A percentile compares a stretch with the other conserved stretches of the same genome.
Evolutionary conservation across 202 grass and related monocot species (phyloP).

Genomic region (Musa balbisiana): DNA sequence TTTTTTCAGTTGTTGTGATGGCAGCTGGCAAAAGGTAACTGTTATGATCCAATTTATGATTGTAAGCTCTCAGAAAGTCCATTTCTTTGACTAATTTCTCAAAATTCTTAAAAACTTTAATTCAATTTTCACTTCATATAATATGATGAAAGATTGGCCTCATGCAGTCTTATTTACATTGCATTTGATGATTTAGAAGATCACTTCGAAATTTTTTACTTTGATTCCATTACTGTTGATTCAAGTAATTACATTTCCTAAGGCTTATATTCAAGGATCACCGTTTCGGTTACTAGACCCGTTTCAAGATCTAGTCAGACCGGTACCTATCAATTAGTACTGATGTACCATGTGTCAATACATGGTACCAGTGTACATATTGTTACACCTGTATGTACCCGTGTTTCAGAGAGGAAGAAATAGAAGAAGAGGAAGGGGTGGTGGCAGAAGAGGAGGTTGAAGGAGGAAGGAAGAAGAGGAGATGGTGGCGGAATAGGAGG

Average conservation of each 20-base stretch:
- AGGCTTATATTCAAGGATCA: background rate
- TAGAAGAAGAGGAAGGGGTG: too few relatives aligned
- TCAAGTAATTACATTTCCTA: background rate
- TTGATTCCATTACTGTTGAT: background rate
- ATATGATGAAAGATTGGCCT: background rate
- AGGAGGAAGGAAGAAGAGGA: too few relatives aligned
- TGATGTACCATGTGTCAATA: too few relatives aligned
- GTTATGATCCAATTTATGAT: constrained; percentile 4
- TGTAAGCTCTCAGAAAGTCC: background rate
- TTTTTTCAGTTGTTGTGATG: constrained; percentile 81
- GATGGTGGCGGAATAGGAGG: too few relatives aligned
- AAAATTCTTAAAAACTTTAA: background rate
- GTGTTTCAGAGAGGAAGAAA: too few relatives aligned
- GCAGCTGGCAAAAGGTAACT: constrained; percentile 89
- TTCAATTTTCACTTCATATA: background rate
- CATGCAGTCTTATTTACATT: background rate
- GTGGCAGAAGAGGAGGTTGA: too few relatives aligned
- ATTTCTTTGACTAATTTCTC: background rate
- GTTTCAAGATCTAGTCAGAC: too few relatives aligned
- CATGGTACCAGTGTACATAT: too few relatives aligned
- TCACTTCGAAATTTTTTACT: background rate
- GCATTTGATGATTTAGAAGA: background rate
- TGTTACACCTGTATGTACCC: too few relatives aligned
- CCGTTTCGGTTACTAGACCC: too few relatives aligned
- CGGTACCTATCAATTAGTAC: too few relatives aligned